Evolutionary conservation across 1,284 basidiomycete genomes (phyloP).

Genomic region (Sporisorium reilianum): DNA sequence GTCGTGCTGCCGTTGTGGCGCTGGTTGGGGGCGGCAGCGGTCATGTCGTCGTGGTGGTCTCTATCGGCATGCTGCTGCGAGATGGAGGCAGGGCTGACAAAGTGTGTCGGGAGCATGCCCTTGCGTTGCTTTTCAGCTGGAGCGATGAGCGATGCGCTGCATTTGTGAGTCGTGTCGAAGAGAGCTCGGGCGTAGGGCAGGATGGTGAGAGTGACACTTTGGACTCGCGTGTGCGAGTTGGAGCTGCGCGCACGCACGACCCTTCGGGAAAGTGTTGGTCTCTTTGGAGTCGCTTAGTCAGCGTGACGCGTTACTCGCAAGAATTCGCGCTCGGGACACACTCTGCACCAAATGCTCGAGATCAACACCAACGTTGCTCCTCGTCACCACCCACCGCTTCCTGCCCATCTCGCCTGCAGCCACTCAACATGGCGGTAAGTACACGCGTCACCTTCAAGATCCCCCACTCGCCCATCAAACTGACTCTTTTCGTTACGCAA

Average conservation of each 20-base stretch:
- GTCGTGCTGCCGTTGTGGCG: conserved; percentile 12
- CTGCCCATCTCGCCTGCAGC: neutral
- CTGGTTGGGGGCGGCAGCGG: conserved; percentile 1
- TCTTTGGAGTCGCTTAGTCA: conserved; percentile 21
- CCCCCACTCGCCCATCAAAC: too few species aligned
- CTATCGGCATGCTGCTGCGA: conserved; percentile 22
- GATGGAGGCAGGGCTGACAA: conserved; percentile 28
- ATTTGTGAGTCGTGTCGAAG: neutral
- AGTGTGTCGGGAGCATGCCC: conserved; percentile 50
- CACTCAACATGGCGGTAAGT: conserved; percentile 18
- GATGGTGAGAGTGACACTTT: neutral
- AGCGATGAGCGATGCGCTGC: conserved; percentile 3
- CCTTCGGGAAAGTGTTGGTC: conserved; percentile 26
- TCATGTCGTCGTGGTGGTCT: conserved; percentile 18
- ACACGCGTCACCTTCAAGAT: too few species aligned
- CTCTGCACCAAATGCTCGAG: neutral
- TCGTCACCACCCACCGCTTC: neutral
- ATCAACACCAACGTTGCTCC: conserved; percentile 10
- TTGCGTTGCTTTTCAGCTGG: conserved; percentile 3
- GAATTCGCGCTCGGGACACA: conserved; percentile 33
- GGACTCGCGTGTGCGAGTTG: conserved; percentile 11
- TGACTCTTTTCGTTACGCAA: neutral
- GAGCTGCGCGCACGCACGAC: conserved; percentile 18
- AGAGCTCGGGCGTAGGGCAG: neutral
- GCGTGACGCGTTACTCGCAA: conserved; percentile 12